A percentile compares a stretch with the other conserved stretches of the same genome.
Conservation (phyloP, 2,329 filamentous ascomycete species). For the Pezicula carpinea region DNA sequence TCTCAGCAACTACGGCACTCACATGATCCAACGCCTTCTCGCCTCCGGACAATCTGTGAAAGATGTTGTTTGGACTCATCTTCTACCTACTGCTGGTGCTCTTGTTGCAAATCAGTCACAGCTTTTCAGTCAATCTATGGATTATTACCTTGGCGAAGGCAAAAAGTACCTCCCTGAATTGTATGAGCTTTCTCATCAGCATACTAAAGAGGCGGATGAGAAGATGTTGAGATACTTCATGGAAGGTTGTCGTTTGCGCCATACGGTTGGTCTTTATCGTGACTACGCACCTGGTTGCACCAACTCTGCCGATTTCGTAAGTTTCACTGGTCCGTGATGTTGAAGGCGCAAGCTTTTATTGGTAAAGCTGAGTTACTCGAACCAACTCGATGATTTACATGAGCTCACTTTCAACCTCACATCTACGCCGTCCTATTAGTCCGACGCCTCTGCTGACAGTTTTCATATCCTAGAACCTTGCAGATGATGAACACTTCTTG, state of each 20-base stretch:
- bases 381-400: no score
- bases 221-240: conserved; percentile 61
- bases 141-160: conserved; percentile 64
- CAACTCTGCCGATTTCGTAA: no score
- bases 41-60: conserved; percentile 57
- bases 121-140: conserved; percentile 67
- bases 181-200: conserved; percentile 50
- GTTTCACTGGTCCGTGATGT: no score
- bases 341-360: no score
- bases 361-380: no score
- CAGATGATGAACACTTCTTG: conserved; percentile 44
- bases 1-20: conserved; percentile 60
- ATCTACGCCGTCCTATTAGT: no score
- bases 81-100: conserved; percentile 54
- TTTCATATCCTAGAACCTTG: conserved; percentile 36
- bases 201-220: conserved; percentile 54
- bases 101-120: conserved; percentile 69
- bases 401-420: no score
- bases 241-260: conserved; percentile 66
- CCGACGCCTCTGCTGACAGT: no score
- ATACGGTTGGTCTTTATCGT: conserved; percentile 57
- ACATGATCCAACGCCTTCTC: conserved; percentile 60
- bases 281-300: conserved; percentile 7
- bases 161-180: conserved; percentile 54
- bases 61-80: conserved; percentile 50